These are phyloP conservation scores for Scheffersomyces illinoinensis DNA, from an alignment of 1,139 yeast species.

Conservation along the genomic window DNA sequence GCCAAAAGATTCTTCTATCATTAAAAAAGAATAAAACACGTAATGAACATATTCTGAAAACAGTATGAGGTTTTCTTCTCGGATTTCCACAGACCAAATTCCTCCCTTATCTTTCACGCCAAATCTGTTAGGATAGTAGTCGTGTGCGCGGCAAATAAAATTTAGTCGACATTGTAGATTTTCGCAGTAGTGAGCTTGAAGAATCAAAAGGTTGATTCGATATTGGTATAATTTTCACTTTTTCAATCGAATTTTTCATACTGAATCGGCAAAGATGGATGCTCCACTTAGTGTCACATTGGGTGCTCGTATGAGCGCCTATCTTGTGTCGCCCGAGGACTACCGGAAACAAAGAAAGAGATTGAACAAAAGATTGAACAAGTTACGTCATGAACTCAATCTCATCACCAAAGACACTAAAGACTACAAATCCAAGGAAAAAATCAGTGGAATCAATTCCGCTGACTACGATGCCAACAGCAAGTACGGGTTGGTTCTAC, in stretches of 20 bases:
- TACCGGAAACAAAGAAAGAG: slow-evolving; percentile 50
- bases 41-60: not conserved
- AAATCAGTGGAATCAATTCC: slow-evolving; percentile 39
- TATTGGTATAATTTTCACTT: not conserved
- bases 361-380: slow-evolving; percentile 49
- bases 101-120: not conserved
- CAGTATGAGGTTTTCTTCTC: not conserved
- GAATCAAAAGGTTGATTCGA: not conserved
- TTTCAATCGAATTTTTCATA: not conserved
- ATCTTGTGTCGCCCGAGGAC: slow-evolving; percentile 52
- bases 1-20: too few species aligned
- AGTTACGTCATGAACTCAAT: slow-evolving; percentile 56
- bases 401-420: slow-evolving; percentile 61
- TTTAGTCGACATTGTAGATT: not conserved
- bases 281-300: slow-evolving; percentile 45
- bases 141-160: not conserved
- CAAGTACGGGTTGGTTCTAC: slow-evolving; percentile 48
- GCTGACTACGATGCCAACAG: slow-evolving; percentile 51
- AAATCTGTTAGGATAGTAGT: not conserved
- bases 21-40: too few species aligned
- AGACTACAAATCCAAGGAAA: slow-evolving; percentile 48
- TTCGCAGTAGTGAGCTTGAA: not conserved
- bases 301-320: slow-evolving; percentile 50
- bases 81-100: not conserved
- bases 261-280: slow-evolving; percentile 12